Conservation (phyloP, 1,139 yeast genomes). For the Magnusiomyces sp. region DNA sequence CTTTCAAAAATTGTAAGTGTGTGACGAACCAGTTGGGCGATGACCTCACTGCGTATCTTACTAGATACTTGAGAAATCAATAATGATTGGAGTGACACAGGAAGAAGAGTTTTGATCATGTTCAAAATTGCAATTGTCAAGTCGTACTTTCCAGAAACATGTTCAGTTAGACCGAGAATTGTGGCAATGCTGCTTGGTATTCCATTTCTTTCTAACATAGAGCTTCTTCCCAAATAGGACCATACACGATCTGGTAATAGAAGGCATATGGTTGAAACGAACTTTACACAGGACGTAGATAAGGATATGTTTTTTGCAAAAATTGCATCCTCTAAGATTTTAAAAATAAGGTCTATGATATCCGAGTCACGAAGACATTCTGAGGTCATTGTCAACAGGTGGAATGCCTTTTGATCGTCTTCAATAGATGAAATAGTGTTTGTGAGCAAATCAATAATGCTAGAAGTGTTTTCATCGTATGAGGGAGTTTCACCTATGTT, state of each 20-base stretch:
- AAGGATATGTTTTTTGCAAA: conserved; percentile 45
- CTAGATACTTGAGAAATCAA: conserved; percentile 30
- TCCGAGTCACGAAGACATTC: conserved; percentile 59
- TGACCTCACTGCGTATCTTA: conserved; percentile 45
- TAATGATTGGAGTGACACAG: conserved; percentile 42
- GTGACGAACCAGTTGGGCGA: conserved; percentile 50
- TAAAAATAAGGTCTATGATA: conserved; percentile 56
- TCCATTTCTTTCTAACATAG: conserved; percentile 55
- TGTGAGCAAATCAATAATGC: neutral
- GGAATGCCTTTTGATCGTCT: conserved; percentile 36
- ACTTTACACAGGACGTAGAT: conserved; percentile 42
- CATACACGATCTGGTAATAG: conserved; percentile 62
- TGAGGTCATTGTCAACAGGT: conserved; percentile 43
- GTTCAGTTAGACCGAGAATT: conserved; percentile 65
- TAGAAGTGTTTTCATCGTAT: neutral
- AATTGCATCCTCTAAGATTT: conserved; percentile 60
- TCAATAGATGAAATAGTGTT: neutral
- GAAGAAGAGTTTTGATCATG: conserved; percentile 46
- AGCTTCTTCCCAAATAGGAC: conserved; percentile 65
- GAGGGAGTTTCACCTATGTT: neutral
- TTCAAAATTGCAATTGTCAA: conserved; percentile 55
- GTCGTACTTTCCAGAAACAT: conserved; percentile 55
- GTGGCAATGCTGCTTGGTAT: conserved; percentile 59
- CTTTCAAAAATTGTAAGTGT: conserved; percentile 65
- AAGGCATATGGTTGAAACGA: conserved; percentile 43